Evolutionary conservation across 306 rosid genomes (phyloP).

Genomic region (Fragaria iinumae): DNA sequence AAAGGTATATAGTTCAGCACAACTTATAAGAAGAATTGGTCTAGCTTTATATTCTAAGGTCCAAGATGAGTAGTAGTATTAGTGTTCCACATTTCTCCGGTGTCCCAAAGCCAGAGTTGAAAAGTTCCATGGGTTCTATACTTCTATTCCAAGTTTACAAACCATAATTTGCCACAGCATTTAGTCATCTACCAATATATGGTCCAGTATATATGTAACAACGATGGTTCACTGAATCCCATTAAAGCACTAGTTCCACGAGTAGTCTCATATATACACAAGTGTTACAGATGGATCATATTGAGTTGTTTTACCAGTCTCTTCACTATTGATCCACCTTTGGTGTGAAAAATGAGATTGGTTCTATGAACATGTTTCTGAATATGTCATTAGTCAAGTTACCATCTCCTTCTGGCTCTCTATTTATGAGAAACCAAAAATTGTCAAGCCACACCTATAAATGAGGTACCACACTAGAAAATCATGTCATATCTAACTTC

Average conservation of each 20-base stretch:
- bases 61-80: background rate
- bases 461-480: background rate
- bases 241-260: background rate
- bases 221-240: background rate
- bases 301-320: background rate
- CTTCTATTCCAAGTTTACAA: background rate
- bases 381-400: background rate
- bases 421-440: background rate
- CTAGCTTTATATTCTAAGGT: background rate
- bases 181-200: background rate
- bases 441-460: background rate
- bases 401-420: background rate
- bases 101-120: background rate
- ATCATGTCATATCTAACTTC: background rate
- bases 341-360: background rate
- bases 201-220: background rate
- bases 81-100: background rate
- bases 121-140: background rate
- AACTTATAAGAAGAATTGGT: background rate
- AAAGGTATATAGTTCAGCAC: background rate
- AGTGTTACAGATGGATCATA: background rate
- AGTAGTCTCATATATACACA: background rate
- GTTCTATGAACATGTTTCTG: background rate
- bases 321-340: background rate
- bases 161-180: background rate